Conservation (phyloP, 345 rosid species). For the Aurinia saxatilis region DNA sequence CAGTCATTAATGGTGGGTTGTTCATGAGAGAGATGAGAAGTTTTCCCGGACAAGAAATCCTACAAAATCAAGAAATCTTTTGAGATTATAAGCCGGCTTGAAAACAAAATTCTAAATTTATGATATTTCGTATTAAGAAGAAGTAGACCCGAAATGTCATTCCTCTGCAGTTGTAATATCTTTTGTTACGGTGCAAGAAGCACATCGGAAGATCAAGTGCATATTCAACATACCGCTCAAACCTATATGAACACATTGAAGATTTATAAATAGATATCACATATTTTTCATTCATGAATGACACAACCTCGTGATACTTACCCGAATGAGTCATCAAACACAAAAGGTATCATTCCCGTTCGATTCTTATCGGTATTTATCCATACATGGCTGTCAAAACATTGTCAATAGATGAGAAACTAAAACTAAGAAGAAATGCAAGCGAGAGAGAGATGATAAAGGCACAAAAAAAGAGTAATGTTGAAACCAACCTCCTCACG, state of each 20-base stretch:
- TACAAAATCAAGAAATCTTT: not conserved
- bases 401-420: not conserved
- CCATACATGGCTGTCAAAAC: constrained; percentile 60
- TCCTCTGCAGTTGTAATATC: constrained; percentile 66
- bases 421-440: not conserved
- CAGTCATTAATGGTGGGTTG: constrained; percentile 72
- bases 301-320: constrained; percentile 21
- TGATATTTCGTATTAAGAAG: not conserved
- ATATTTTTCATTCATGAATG: no score
- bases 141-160: constrained; percentile 69
- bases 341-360: constrained; percentile 84
- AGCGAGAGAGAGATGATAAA: no score
- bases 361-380: constrained; percentile 63
- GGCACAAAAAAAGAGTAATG: no score
- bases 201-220: constrained; percentile 94
- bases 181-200: constrained; percentile 59
- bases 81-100: not conserved
- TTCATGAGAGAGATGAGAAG: constrained; percentile 64
- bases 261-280: not conserved
- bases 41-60: constrained; percentile 53
- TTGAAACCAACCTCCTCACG: constrained; percentile 59
- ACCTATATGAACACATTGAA: constrained; percentile 37
- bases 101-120: not conserved
- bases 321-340: constrained; percentile 84
- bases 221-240: constrained; percentile 87